phyloP scores from a whole-genome alignment of 1,284 basidiomycete genomes.

The Apiotrichum siamense region DNA sequence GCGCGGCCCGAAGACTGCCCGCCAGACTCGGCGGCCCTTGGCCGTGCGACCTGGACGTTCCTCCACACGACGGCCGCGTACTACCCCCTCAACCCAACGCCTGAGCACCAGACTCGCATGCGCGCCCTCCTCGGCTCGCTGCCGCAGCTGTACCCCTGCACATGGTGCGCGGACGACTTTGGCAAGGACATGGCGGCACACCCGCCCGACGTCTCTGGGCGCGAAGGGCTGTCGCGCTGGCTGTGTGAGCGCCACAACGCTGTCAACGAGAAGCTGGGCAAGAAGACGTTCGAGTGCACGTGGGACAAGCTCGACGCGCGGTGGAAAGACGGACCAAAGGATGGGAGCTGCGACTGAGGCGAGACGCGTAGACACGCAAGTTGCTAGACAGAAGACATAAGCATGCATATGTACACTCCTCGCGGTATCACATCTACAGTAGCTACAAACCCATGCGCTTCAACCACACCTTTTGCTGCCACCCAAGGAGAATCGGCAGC shows the following conservation, averaged over 20 bases:
- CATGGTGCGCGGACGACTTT: slow-evolving; percentile 74
- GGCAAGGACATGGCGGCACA: slow-evolving; percentile 56
- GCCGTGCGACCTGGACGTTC: slow-evolving; percentile 90
- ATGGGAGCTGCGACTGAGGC: slow-evolving; percentile 73
- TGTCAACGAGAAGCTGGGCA: slow-evolving; percentile 79
- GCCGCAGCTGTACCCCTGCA: slow-evolving; percentile 79
- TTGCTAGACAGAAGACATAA: neutral
- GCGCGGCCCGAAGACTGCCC: slow-evolving; percentile 62
- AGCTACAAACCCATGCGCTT: slow-evolving; percentile 11
- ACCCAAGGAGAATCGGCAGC: slow-evolving; percentile 75
- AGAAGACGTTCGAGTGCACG: slow-evolving; percentile 71
- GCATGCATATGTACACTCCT: slow-evolving; percentile 13
- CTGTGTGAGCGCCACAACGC: slow-evolving; percentile 86
- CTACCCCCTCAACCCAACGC: slow-evolving; percentile 72
- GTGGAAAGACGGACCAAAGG: slow-evolving; percentile 82
- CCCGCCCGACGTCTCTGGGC: slow-evolving; percentile 68
- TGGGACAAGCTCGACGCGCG: slow-evolving; percentile 63
- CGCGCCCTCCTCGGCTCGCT: slow-evolving; percentile 66
- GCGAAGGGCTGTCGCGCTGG: slow-evolving; percentile 69
- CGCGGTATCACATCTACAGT: neutral
- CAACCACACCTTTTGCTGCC: slow-evolving; percentile 65
- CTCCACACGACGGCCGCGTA: slow-evolving; percentile 88
- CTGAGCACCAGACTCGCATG: slow-evolving; percentile 71
- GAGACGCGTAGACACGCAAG: neutral
- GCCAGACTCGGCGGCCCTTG: slow-evolving; percentile 77